phyloP scores from a whole-genome alignment of 306 rosid species.

The Quercus mongolica region DNA sequence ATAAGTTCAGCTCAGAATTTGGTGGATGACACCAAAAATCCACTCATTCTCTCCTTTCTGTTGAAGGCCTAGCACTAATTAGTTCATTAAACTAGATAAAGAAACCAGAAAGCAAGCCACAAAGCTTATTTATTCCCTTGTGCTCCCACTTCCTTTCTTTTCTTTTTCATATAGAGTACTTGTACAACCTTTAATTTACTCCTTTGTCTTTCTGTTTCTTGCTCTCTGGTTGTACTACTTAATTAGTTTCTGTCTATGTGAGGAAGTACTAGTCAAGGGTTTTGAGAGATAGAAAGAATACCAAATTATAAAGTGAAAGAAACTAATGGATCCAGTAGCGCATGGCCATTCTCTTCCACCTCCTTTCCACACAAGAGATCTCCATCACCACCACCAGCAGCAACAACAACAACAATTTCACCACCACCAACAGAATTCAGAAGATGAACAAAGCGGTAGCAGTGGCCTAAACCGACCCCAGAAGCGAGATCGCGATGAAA shows the following conservation, averaged over 20 bases:
- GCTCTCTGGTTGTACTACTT: background rate
- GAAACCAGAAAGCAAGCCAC: conserved; percentile 1
- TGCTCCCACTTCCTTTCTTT: conserved; percentile 8
- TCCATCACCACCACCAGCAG: conserved; percentile 59
- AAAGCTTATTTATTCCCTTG: background rate
- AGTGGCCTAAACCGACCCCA: conserved; percentile 48
- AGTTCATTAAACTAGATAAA: conserved; percentile 1
- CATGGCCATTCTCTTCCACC: conserved; percentile 87
- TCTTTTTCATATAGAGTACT: background rate
- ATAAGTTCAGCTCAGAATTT: conserved; percentile 12
- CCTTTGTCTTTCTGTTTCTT: background rate
- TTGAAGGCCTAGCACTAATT: background rate
- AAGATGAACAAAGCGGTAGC: conserved; percentile 81
- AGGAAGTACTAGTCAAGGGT: background rate
- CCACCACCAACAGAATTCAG: conserved; percentile 52
- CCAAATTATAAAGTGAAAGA: background rate
- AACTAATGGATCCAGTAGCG: conserved; percentile 59
- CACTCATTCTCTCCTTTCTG: conserved; percentile 10
- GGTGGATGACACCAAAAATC: conserved; percentile 19
- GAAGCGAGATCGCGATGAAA: conserved; percentile 60
- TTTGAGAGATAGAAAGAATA: background rate
- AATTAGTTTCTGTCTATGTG: background rate
- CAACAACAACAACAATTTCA: conserved; percentile 39
- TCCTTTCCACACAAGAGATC: conserved; percentile 79
- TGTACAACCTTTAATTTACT: background rate